These are phyloP conservation scores for Skeletonema menzelii DNA, from an alignment of 108 stramenopile genomes.

Conservation along the genomic window DNA sequence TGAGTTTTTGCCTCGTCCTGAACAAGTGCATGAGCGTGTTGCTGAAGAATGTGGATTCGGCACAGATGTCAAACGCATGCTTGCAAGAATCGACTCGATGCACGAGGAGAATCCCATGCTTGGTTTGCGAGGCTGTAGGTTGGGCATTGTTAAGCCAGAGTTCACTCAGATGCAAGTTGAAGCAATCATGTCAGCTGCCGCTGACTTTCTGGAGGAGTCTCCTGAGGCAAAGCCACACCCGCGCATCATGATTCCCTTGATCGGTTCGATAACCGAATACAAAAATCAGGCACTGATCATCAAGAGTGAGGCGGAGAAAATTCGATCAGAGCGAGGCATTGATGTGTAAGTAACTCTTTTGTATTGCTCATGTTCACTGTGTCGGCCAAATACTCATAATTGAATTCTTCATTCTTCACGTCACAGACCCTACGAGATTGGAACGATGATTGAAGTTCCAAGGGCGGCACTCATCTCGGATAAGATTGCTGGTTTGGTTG, in stretches of 20 bases:
- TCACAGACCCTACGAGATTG: constrained; percentile 61
- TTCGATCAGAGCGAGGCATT: constrained; percentile 47
- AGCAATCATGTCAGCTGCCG: constrained; percentile 72
- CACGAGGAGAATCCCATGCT: constrained; percentile 88
- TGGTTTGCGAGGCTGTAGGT: constrained; percentile 78
- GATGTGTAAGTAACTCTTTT: constrained; percentile 30
- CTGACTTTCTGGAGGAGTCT: constrained; percentile 53
- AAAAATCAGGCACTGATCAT: constrained; percentile 61
- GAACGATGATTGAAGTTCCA: constrained; percentile 92
- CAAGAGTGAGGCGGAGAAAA: constrained; percentile 56
- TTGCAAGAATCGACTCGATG: constrained; percentile 56
- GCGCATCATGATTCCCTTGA: constrained; percentile 72
- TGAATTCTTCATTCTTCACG: background rate
- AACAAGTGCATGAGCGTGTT: constrained; percentile 52
- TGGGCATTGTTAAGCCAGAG: constrained; percentile 68
- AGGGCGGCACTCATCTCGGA: constrained; percentile 78
- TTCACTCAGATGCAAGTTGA: constrained; percentile 79
- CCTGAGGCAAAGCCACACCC: constrained; percentile 52
- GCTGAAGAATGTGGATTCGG: constrained; percentile 60
- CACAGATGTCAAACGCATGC: constrained; percentile 46
- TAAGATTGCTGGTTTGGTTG: constrained; percentile 63
- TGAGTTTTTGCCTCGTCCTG: constrained; percentile 74
- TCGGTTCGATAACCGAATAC: constrained; percentile 62
- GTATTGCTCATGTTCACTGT: background rate
- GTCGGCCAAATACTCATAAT: background rate